phyloP scores from a whole-genome alignment of 768 basidiomycete species.

The Sarcodon aspratus region DNA sequence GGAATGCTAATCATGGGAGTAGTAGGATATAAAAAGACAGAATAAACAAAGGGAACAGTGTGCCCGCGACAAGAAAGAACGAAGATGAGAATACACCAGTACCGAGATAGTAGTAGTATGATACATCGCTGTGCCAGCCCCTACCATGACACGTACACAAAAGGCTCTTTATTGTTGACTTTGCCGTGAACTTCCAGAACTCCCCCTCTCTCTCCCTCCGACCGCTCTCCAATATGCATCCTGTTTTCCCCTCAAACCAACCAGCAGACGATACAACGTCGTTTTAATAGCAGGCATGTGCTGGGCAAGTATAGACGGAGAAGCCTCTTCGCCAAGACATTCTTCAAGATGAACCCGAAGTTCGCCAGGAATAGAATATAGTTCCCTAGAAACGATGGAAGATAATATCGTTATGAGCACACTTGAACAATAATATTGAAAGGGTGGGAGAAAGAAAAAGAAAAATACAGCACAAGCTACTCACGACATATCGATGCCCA shows the following conservation, averaged over 20 bases:
- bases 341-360: slow-evolving; percentile 28
- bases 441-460: not conserved
- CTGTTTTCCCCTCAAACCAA: slow-evolving; percentile 30
- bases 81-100: too few relatives aligned
- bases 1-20: too few relatives aligned
- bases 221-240: slow-evolving; percentile 23
- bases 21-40: too few relatives aligned
- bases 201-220: slow-evolving; percentile 2
- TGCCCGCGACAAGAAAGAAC: too few relatives aligned
- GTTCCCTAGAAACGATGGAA: slow-evolving; percentile 19
- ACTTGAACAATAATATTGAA: not conserved
- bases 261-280: slow-evolving; percentile 25
- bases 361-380: slow-evolving; percentile 24
- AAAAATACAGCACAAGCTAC: slow-evolving; percentile 11
- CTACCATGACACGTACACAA: too few relatives aligned
- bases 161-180: too few relatives aligned
- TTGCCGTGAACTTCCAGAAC: too few relatives aligned
- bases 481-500: slow-evolving; percentile 71
- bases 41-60: too few relatives aligned
- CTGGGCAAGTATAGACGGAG: slow-evolving; percentile 18
- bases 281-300: slow-evolving; percentile 28
- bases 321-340: slow-evolving; percentile 32
- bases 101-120: too few relatives aligned
- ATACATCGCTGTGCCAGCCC: too few relatives aligned
- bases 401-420: slow-evolving; percentile 1